Base-by-base conservation (phyloP, 2,329 filamentous ascomycete species). In the Conoideocrella luteorostrata region DNA sequence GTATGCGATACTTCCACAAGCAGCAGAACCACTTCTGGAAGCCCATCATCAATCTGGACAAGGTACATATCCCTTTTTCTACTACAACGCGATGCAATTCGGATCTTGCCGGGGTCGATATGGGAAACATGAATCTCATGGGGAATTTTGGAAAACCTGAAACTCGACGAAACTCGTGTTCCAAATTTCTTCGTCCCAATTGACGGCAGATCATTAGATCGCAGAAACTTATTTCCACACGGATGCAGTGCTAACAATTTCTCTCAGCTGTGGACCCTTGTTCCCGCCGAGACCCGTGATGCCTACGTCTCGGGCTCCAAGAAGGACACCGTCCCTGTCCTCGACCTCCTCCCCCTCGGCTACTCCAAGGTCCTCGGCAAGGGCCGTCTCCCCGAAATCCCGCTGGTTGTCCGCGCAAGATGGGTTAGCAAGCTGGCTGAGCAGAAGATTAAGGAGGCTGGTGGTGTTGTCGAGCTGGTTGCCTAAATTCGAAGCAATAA, bases 291-390 rank as follows among this genome's bases (percentile, higher is more conserved):
- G 76, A 83, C 88, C 70, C 91, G 94, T 65, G 89, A 95, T 39
- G 83, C 88, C 72, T 97, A 97, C 81, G 70, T 96, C 64, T 72
- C 72, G 63, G 82, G 86, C 70, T 67, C 70, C 57, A 88, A 88
- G 75, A 83, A 82, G 69, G 88, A 95, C 72, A 95, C 87, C 69
- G 89, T 91, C 54, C 93, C 93, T 67, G 93, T 98, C 66, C 84
- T 98, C 77, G 91, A 98, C 77, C 88, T 98, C 70, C 85, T 97
- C 55, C 80, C 89, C 62, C 85, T 95, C 71, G 93, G 94, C 61
- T 98, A 97, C 84, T 87, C 89, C 67, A 98, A 98, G 80, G 83
- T 98, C 58, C 86, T 98, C 68, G 94, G 93, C 70, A 98, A 98
- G 84, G 93, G 93, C 72, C 84, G 91, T 66, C 78, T 97, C 63